A percentile compares a stretch with the other conserved stretches of the same genome.
Evolutionary conservation across 208 protist genomes (phyloP).

Genomic region (Crithidia expoeki): DNA sequence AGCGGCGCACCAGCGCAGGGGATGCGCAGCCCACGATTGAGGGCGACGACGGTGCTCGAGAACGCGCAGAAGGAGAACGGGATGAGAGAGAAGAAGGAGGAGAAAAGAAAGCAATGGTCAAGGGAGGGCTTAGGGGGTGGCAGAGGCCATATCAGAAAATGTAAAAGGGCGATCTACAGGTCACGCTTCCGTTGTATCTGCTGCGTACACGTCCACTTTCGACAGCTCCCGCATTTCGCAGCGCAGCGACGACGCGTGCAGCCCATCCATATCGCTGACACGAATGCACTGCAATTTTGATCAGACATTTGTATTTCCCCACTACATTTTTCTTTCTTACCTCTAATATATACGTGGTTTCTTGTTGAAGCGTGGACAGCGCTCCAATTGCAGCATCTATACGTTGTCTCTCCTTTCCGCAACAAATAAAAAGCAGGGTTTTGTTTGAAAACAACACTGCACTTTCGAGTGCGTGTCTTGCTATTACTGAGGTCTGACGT

Average conservation of each 20-base stretch:
- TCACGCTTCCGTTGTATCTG: background rate
- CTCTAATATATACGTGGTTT: too few species aligned
- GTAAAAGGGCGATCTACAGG: background rate
- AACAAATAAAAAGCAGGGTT: too few species aligned
- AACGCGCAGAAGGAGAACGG: background rate
- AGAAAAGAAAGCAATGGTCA: background rate
- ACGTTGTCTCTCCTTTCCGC: too few species aligned
- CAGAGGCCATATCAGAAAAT: background rate
- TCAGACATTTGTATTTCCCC: background rate
- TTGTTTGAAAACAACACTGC: too few species aligned
- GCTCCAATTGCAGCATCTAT: too few species aligned
- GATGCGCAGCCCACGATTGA: background rate
- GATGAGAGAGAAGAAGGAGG: background rate
- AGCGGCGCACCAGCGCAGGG: slow-evolving; percentile 10
- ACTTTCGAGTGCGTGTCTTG: too few species aligned
- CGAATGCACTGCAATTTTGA: background rate
- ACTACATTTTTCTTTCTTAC: background rate
- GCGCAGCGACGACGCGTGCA: slow-evolving; percentile 2
- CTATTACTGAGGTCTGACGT: too few species aligned
- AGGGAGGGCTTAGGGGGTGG: background rate
- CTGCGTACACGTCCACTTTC: background rate
- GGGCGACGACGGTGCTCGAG: background rate
- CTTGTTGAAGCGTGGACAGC: too few species aligned
- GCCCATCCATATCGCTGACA: slow-evolving; percentile 4
- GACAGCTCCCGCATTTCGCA: slow-evolving; percentile 5